Conservation (phyloP, 345 rosid genomes). For the Fremontodendron californicum region DNA sequence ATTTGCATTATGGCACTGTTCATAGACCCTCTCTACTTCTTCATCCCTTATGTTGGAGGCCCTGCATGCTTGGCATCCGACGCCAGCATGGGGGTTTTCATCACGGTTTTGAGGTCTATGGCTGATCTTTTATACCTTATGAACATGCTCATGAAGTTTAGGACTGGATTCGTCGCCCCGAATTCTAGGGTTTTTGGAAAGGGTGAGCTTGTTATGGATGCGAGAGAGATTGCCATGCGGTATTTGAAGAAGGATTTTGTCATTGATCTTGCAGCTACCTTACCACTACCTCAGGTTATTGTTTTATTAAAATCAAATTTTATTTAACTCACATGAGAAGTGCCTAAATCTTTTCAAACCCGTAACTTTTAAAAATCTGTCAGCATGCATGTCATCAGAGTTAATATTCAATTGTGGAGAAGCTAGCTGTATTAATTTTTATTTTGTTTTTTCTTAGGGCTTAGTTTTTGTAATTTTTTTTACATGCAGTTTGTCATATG, state of each 20-base stretch:
- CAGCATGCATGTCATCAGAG: too few relatives aligned
- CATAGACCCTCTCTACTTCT: slow-evolving; percentile 84
- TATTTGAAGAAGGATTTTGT: slow-evolving; percentile 69
- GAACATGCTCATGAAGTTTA: slow-evolving; percentile 72
- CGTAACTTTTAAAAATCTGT: too few relatives aligned
- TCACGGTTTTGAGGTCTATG: slow-evolving; percentile 62
- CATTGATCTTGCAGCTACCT: slow-evolving; percentile 71
- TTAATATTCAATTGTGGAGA: too few relatives aligned
- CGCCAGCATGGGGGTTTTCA: slow-evolving; percentile 37
- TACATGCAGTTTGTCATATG: slow-evolving; percentile 57
- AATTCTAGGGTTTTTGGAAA: slow-evolving; percentile 75
- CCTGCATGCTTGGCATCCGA: slow-evolving; percentile 55
- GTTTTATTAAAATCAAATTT: too few relatives aligned
- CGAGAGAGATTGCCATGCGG: slow-evolving; percentile 57
- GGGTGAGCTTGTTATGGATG: slow-evolving; percentile 87
- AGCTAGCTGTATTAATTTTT: background rate
- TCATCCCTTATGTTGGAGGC: slow-evolving; percentile 55
- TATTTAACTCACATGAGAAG: too few relatives aligned
- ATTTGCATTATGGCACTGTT: slow-evolving; percentile 75
- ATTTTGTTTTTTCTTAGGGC: background rate
- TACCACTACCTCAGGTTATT: slow-evolving; percentile 81
- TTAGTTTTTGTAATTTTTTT: background rate
- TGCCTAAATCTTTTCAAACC: too few relatives aligned
- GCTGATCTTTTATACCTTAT: slow-evolving; percentile 62
- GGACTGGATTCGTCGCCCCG: slow-evolving; percentile 76